phyloP scores from a whole-genome alignment of 257 asterid species.

The Solanum appendiculatum region DNA sequence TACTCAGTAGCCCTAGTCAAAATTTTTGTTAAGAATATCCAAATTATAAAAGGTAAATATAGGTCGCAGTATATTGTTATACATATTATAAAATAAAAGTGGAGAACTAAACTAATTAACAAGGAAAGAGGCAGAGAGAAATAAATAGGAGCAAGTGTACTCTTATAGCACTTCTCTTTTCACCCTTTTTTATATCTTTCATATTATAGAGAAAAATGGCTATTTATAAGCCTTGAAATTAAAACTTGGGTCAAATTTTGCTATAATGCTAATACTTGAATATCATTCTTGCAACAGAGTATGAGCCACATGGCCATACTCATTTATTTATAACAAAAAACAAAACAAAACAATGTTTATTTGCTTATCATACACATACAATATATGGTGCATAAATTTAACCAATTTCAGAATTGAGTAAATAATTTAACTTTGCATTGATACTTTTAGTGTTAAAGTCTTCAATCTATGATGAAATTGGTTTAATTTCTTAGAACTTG shows the following conservation, averaged over 20 bases:
- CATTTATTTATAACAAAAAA: neutral
- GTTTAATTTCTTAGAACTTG: conserved; percentile 20
- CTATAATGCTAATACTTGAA: neutral
- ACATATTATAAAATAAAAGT: no score
- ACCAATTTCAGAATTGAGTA: neutral
- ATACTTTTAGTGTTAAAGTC: neutral
- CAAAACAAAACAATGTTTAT: no score
- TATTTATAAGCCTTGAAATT: neutral
- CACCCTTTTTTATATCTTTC: no score
- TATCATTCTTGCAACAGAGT: neutral
- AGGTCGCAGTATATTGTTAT: neutral
- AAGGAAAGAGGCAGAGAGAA: no score
- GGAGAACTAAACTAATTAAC: neutral
- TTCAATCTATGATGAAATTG: neutral
- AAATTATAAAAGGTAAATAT: neutral
- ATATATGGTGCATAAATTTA: neutral
- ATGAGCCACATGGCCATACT: neutral
- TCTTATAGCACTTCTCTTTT: no score
- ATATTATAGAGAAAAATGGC: neutral
- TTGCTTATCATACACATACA: neutral
- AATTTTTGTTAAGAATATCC: neutral
- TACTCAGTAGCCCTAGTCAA: neutral
- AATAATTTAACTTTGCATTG: neutral
- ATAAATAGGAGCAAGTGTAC: no score
- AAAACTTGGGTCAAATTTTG: neutral